A percentile compares a stretch with the other conserved stretches of the same genome.
Conservation (phyloP, 352 stramenopile species). For the Globisporangium alternatum region DNA sequence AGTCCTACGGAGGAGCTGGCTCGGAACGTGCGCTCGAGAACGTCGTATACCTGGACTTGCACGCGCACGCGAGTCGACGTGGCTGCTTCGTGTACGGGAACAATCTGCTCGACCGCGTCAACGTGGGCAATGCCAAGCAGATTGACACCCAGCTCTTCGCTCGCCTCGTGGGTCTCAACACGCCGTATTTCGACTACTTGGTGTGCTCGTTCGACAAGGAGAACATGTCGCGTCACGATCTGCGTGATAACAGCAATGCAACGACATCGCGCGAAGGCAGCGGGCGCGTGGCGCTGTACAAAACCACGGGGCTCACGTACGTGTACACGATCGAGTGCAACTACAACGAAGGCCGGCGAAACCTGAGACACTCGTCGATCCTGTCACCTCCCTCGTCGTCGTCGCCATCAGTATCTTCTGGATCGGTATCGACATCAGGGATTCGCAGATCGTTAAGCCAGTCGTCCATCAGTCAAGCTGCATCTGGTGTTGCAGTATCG, state of each 20-base stretch:
- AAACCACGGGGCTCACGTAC: slow-evolving; percentile 61
- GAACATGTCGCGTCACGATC: slow-evolving; percentile 56
- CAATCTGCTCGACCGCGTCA: slow-evolving; percentile 34
- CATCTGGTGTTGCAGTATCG: slow-evolving; percentile 11
- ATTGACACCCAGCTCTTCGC: slow-evolving; percentile 85
- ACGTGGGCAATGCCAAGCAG: slow-evolving; percentile 28
- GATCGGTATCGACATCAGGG: background rate
- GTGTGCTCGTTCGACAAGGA: slow-evolving; percentile 81
- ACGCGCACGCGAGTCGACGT: slow-evolving; percentile 86
- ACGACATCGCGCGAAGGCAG: slow-evolving; percentile 61
- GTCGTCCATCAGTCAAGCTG: slow-evolving; percentile 10
- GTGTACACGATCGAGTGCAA: slow-evolving; percentile 94
- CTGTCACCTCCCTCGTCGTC: background rate
- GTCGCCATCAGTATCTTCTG: background rate
- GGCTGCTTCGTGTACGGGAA: slow-evolving; percentile 93
- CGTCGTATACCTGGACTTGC: slow-evolving; percentile 88
- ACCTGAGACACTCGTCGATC: slow-evolving; percentile 28
- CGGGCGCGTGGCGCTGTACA: slow-evolving; percentile 75
- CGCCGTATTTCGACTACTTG: slow-evolving; percentile 84
- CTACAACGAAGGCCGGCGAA: slow-evolving; percentile 80
- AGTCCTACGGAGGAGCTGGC: slow-evolving; percentile 29
- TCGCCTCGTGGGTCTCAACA: slow-evolving; percentile 64
- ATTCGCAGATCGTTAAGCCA: slow-evolving; percentile 12
- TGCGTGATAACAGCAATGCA: slow-evolving; percentile 52
- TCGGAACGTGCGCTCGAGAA: slow-evolving; percentile 20